These are phyloP conservation scores for Lactarius indigo DNA, from an alignment of 768 basidiomycete genomes.

Conservation along the genomic window DNA sequence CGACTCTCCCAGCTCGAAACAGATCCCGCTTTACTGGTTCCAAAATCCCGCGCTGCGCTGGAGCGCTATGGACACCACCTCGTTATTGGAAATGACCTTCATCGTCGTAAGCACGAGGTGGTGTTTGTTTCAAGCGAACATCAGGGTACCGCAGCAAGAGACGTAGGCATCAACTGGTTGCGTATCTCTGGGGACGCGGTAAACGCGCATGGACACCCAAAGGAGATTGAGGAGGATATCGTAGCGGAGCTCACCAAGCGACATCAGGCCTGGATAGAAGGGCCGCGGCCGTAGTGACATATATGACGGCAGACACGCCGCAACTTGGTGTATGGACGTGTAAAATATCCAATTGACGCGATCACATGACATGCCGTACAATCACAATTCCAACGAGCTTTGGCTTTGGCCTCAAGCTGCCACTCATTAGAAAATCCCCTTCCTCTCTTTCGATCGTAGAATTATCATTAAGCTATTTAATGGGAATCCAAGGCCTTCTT, in stretches of 20 bases:
- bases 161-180: slow-evolving; percentile 60
- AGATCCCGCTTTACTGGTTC: slow-evolving; percentile 74
- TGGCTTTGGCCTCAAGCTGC: background rate
- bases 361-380: background rate
- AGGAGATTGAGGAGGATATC: slow-evolving; percentile 95
- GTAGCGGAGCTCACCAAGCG: slow-evolving; percentile 67
- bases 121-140: slow-evolving; percentile 71
- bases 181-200: slow-evolving; percentile 46
- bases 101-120: slow-evolving; percentile 86
- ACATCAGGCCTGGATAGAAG: slow-evolving; percentile 67
- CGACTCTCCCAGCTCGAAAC: slow-evolving; percentile 78
- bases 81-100: slow-evolving; percentile 95
- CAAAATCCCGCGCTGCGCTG: slow-evolving; percentile 84
- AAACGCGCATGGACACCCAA: slow-evolving; percentile 33
- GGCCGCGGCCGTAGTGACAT: background rate
- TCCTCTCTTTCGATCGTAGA: background rate
- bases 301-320: background rate
- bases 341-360: background rate
- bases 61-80: slow-evolving; percentile 96
- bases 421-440: background rate
- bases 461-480: slow-evolving; percentile 32
- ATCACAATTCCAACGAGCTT: background rate
- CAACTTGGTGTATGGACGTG: background rate
- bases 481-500: slow-evolving; percentile 92
- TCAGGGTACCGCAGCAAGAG: slow-evolving; percentile 23